These are phyloP conservation scores for Pseudogymnoascus sp. DNA, from an alignment of 2,329 filamentous ascomycete genomes.

Conservation along the genomic window DNA sequence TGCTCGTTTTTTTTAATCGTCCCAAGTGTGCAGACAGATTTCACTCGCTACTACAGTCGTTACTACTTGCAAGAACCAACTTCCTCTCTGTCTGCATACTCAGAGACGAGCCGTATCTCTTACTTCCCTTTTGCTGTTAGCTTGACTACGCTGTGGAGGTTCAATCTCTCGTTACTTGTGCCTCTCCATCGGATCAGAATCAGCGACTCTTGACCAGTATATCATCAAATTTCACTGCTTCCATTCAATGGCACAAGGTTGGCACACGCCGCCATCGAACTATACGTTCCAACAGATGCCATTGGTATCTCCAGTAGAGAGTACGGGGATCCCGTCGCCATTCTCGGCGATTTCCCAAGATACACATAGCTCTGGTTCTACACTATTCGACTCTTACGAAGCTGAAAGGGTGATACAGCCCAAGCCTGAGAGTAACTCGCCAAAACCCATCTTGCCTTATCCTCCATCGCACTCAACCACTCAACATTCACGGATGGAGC, in stretches of 20 bases:
- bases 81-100: background rate
- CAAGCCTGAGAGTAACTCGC: background rate
- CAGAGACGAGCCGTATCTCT: background rate
- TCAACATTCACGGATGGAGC: background rate
- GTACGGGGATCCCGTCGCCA: background rate
- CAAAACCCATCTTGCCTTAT: background rate
- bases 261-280: constrained; percentile 21
- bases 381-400: background rate
- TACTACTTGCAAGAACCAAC: background rate
- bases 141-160: background rate
- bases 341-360: background rate
- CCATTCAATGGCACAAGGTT: constrained; percentile 23
- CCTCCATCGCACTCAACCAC: background rate
- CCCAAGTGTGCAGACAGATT: background rate
- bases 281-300: constrained; percentile 19
- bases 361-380: background rate
- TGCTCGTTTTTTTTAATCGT: background rate
- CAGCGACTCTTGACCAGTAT: background rate
- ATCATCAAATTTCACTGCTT: background rate
- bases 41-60: background rate
- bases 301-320: constrained; percentile 8
- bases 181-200: background rate
- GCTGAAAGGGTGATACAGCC: background rate
- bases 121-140: background rate
- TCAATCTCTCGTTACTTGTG: background rate